Percentiles rank a stretch among this genome's conserved stretches.
Conservation (phyloP, 441 rosid species). For the Bruguiera hainesii region DNA sequence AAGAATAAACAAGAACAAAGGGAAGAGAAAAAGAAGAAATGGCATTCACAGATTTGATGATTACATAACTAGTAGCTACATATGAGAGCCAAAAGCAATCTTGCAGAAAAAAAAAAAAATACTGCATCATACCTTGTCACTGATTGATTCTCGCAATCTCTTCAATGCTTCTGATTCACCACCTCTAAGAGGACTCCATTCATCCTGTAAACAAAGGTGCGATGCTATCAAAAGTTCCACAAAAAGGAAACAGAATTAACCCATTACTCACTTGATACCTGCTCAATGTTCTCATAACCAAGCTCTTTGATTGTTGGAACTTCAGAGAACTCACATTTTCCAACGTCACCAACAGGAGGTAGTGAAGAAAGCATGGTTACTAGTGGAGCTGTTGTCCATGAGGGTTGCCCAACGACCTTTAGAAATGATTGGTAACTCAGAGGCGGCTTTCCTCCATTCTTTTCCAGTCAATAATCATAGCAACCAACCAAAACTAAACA, state of each 20-base stretch:
- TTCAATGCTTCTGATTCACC: slow-evolving; percentile 83
- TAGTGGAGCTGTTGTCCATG: slow-evolving; percentile 59
- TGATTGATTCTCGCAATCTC: slow-evolving; percentile 56
- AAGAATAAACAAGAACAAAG: no score
- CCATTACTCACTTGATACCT: slow-evolving; percentile 33
- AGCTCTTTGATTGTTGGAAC: slow-evolving; percentile 74
- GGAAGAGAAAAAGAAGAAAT: no score
- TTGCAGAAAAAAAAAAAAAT: neutral
- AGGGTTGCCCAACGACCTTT: slow-evolving; percentile 84
- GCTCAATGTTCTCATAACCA: slow-evolving; percentile 53
- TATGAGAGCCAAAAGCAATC: no score
- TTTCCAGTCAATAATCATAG: slow-evolving; percentile 3
- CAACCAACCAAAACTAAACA: slow-evolving; percentile 6
- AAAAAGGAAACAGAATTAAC: slow-evolving; percentile 2
- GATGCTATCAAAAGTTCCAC: neutral
- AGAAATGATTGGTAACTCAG: slow-evolving; percentile 79
- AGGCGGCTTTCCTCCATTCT: slow-evolving; percentile 92
- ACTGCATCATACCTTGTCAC: slow-evolving; percentile 47
- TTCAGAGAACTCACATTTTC: slow-evolving; percentile 45
- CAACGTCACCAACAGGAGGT: slow-evolving; percentile 68
- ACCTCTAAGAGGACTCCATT: slow-evolving; percentile 71
- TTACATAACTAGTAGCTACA: no score
- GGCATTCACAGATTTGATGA: no score
- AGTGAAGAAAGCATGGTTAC: slow-evolving; percentile 42
- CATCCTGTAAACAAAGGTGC: slow-evolving; percentile 41